phyloP scores from a whole-genome alignment of 352 stramenopile species.

The Pythium phragmiticola region DNA sequence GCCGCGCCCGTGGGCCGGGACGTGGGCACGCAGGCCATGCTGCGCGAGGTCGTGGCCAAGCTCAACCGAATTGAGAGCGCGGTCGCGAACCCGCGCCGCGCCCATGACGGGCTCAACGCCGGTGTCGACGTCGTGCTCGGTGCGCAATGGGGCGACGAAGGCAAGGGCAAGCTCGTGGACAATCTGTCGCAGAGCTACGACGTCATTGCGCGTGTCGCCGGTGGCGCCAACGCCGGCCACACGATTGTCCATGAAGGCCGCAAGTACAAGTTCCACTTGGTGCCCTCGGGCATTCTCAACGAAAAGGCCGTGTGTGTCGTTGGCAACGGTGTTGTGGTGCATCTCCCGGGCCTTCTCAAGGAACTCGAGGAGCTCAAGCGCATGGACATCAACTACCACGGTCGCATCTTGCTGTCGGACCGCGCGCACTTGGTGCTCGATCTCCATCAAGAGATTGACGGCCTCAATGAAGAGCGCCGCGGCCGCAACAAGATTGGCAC shows the following conservation, averaged over 20 bases:
- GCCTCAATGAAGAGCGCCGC: slow-evolving; percentile 80
- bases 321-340: slow-evolving; percentile 98
- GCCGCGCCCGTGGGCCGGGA: slow-evolving; percentile 45
- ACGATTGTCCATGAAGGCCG: slow-evolving; percentile 98
- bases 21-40: slow-evolving; percentile 59
- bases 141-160: slow-evolving; percentile 98
- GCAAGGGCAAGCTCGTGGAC: slow-evolving; percentile 99
- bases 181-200: slow-evolving; percentile 94
- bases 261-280: slow-evolving; percentile 99
- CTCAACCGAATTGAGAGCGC: slow-evolving; percentile 87
- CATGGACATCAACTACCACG: slow-evolving; percentile 90
- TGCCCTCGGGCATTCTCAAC: slow-evolving; percentile 98
- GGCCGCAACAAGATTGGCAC: slow-evolving; percentile 98
- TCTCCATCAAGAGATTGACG: slow-evolving; percentile 95
- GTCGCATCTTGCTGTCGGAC: slow-evolving; percentile 96
- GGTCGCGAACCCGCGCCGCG: slow-evolving; percentile 77
- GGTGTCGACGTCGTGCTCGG: slow-evolving; percentile 95
- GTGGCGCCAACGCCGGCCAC: slow-evolving; percentile 98
- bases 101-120: slow-evolving; percentile 59
- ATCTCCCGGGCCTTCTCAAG: slow-evolving; percentile 95
- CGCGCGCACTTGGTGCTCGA: slow-evolving; percentile 99
- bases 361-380: slow-evolving; percentile 92
- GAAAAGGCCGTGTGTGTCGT: slow-evolving; percentile 95
- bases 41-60: slow-evolving; percentile 83
- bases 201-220: slow-evolving; percentile 95